A percentile compares a stretch with the other conserved stretches of the same genome.
Conservation (phyloP, 73 alveolate genomes). For the Tetrahymena malaccensis region DNA sequence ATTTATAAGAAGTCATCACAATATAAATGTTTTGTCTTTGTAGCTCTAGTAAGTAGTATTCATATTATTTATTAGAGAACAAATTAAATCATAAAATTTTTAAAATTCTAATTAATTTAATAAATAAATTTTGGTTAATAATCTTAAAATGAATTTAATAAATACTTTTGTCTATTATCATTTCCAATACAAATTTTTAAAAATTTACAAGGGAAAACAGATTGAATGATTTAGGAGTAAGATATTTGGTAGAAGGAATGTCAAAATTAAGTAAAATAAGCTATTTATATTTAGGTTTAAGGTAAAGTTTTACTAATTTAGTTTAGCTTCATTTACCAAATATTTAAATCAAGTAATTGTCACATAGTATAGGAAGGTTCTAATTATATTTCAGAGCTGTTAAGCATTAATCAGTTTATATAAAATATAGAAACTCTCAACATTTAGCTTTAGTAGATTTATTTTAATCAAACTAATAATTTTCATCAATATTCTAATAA, state of each 20-base stretch:
- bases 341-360: not conserved
- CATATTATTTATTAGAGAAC: not conserved
- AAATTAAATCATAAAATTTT: no score
- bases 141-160: no score
- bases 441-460: not conserved
- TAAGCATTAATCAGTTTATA: not conserved
- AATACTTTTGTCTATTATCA: no score
- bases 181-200: no score
- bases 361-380: not conserved
- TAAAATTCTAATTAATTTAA: no score
- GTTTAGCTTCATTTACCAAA: not conserved
- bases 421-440: not conserved
- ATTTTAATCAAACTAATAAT: no score
- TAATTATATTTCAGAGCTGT: not conserved
- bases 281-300: not conserved
- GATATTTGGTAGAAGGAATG: not conserved
- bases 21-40: not conserved
- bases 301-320: not conserved
- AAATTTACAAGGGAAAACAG: not conserved
- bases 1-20: not conserved
- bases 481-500: not conserved
- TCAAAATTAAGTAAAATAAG: not conserved
- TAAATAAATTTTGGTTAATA: no score
- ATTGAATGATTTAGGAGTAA: not conserved
- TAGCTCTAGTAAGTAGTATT: not conserved